Base-by-base conservation (phyloP, 441 rosid genomes). In the Gossypium davidsonii region DNA sequence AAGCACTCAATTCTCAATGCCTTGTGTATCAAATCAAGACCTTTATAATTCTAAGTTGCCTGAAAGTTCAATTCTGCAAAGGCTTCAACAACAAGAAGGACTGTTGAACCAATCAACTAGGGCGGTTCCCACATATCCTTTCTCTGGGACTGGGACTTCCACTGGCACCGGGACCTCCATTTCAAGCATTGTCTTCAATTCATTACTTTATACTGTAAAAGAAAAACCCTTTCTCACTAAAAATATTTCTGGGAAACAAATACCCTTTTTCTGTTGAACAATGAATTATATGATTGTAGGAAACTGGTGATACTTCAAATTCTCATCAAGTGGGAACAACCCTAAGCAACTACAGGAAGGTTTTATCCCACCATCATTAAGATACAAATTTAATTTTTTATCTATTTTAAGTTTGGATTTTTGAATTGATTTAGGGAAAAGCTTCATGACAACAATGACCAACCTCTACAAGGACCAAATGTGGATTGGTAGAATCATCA, bases 401-500 rank as follows among this genome's bases (percentile, higher is more conserved):
- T 6, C 4, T 1, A 0, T 23, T 11, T 12, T 20, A 1, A 21
- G 17, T 18, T 53, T 18, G 4, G 11, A 3, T 55, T 55, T 23
- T 44, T 8, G 1, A 71, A 21, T 68, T 49, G 21, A 37, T 67
- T 60, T 10, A 67, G 81, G 23, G 42, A 52, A 56, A 5, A 74
- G 46, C 20, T 39, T 9, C 6, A 1, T 51, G 55, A 12, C 44
- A 42, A 28, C 31, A 4, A 25, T 60, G 21, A 34, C 21, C 18
- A 37, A 21, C n/a, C 31, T 0, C 1, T 60, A 6, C 49, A 23
- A 59, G 65, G 14, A 73, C 51, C 42, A 46, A 26, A 18, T 39
- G 18, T 49, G 79, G 63, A 25, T 0, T 26, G 18, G 78, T 71
- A 37, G 77, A 67, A 61, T 59, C 79, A 23, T 75, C 31, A 28